Base-by-base conservation (phyloP, 495 filamentous ascomycete species). In the Talaromyces nanjingensis region DNA sequence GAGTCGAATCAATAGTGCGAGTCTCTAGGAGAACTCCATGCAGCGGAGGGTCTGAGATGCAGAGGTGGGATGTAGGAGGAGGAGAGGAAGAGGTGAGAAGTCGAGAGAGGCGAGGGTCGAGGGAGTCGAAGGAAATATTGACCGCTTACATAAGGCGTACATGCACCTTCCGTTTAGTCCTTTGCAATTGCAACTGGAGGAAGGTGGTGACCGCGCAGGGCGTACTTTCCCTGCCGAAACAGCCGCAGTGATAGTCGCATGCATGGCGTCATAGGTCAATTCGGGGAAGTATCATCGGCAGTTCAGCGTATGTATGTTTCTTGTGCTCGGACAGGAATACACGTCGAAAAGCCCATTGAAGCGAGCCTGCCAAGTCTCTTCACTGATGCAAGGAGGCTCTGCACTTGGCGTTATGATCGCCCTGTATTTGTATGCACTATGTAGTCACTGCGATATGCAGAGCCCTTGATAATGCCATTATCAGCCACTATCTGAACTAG, bases 1-100 rank as follows among this genome's bases (percentile, higher is more conserved):
- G 22, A 16, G 16, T 56, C 20, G 20, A 20, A 59, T 59, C 57
- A 39, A 59, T 59, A 59, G 57, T 59, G 57, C 6, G 34, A 59
- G 8, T 39, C 25, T 56, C 27, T 29, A 27, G 12, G 53, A 20
- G 24, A 1, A 22, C 57, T 59, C 25, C 33, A 59, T 59, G 22
- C 54, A 56, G 52, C 25, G 31, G 29, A 59, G 24, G 31, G 27
- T 39, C 31, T 34, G 57, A 39, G 12, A 54, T 54, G 49, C 18
- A 54, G 49, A 20, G 18, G 49, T 11, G 22, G 47, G 47, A 53
- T 8, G n/a, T 24, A 24, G 22, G 22, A 24, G 22, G 47, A 24
- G 24, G 49, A 22, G 49, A 54, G 1, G 24, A 22, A 8, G 2
- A 56, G 53, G 20, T 2, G n/a, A 56, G 27, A 29, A 29, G 53